phyloP scores from a whole-genome alignment of 257 asterid species.

The Nicotiana tomentosiformis region DNA sequence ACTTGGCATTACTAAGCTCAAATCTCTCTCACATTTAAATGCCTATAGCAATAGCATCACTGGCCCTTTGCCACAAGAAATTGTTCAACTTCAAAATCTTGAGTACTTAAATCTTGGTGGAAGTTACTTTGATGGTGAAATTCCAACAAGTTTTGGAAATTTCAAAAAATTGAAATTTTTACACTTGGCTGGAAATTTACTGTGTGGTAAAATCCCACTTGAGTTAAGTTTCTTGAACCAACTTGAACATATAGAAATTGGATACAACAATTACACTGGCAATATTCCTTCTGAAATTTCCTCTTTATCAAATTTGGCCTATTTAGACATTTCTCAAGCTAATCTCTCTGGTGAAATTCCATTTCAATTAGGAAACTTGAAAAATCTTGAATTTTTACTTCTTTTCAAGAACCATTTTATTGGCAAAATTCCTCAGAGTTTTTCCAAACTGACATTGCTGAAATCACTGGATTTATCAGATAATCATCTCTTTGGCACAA shows the following conservation, averaged over 20 bases:
- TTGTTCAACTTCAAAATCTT: slow-evolving; percentile 36
- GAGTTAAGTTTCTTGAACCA: slow-evolving; percentile 39
- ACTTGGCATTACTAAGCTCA: slow-evolving; percentile 46
- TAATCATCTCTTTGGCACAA: slow-evolving; percentile 56
- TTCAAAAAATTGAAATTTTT: slow-evolving; percentile 36
- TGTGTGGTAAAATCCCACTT: slow-evolving; percentile 57
- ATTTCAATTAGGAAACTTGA: slow-evolving; percentile 42
- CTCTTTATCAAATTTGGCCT: slow-evolving; percentile 31
- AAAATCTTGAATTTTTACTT: slow-evolving; percentile 38
- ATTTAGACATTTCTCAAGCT: slow-evolving; percentile 63
- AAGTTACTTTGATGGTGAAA: slow-evolving; percentile 65
- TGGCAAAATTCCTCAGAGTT: slow-evolving; percentile 50
- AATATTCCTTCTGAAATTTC: slow-evolving; percentile 48
- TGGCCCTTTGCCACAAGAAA: slow-evolving; percentile 66
- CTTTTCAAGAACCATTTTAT: slow-evolving; percentile 53
- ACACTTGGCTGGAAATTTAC: slow-evolving; percentile 54
- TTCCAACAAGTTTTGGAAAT: slow-evolving; percentile 54
- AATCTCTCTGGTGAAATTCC: slow-evolving; percentile 75
- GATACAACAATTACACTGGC: slow-evolving; percentile 51
- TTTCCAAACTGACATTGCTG: slow-evolving; percentile 37
- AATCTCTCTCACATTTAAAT: slow-evolving; percentile 35
- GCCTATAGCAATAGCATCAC: slow-evolving; percentile 75
- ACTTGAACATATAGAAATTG: slow-evolving; percentile 65
- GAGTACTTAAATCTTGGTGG: slow-evolving; percentile 89
- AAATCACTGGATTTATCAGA: slow-evolving; percentile 61